Evolutionary conservation across 345 rosid genomes (phyloP).

Genomic region (Carallia pectinifolia): DNA sequence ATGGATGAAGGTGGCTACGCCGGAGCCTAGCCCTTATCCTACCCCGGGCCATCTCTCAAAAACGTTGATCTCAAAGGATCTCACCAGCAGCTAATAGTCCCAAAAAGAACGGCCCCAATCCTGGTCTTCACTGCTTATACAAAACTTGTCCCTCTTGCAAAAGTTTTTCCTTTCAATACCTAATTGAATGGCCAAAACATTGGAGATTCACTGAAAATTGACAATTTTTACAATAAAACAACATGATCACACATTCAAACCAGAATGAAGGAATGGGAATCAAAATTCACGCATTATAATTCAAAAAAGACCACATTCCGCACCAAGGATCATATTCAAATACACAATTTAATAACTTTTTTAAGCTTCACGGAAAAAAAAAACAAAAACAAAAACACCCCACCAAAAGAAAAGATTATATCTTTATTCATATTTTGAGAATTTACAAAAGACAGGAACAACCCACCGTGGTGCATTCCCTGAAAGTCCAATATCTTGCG

Average conservation of each 20-base stretch:
- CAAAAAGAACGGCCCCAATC: conserved; percentile 15
- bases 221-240: conserved; percentile 9
- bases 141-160: conserved; percentile 10
- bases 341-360: neutral
- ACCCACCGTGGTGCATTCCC: neutral
- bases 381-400: neutral
- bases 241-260: neutral
- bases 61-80: conserved; percentile 12
- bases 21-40: conserved; percentile 79
- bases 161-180: conserved; percentile 24
- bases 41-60: conserved; percentile 65
- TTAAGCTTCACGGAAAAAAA: neutral
- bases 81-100: conserved; percentile 14
- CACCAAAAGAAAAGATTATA: neutral
- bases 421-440: neutral
- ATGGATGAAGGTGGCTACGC: conserved; percentile 77
- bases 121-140: conserved; percentile 14
- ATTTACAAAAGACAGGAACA: neutral
- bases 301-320: neutral
- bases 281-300: neutral
- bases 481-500: neutral
- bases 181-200: conserved; percentile 17
- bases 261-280: no score
- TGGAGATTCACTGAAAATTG: conserved; percentile 9
- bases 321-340: neutral